Evolutionary conservation across 768 basidiomycete genomes (phyloP).

Genomic region (Auricularia sp.): DNA sequence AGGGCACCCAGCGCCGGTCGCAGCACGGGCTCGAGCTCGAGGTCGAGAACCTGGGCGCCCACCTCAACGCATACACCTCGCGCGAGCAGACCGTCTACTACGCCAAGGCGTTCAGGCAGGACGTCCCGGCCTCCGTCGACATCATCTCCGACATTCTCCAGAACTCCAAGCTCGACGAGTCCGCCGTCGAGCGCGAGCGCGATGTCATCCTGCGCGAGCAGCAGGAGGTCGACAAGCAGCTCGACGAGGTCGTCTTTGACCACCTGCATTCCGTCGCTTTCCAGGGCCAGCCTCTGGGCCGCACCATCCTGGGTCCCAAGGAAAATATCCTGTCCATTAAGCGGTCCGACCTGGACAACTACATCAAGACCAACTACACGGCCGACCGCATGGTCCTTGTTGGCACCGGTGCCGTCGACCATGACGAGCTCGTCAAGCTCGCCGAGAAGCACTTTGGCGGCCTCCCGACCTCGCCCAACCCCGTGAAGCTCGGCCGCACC

Average conservation of each 20-base stretch:
- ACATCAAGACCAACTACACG: conserved; percentile 97
- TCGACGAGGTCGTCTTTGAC: conserved; percentile 98
- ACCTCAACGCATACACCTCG: conserved; percentile 96
- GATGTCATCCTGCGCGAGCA: conserved; percentile 96
- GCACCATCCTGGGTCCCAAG: conserved; percentile 96
- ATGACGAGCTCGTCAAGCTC: conserved; percentile 84
- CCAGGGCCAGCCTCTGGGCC: conserved; percentile 90
- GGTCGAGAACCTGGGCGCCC: conserved; percentile 95
- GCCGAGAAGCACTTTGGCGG: conserved; percentile 88
- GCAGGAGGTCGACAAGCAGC: conserved; percentile 97
- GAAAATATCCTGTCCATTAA: conserved; percentile 92
- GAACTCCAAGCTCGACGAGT: conserved; percentile 83
- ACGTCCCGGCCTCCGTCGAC: conserved; percentile 82
- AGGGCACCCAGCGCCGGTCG: conserved; percentile 80
- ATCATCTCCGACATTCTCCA: conserved; percentile 98
- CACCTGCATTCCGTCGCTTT: conserved; percentile 95
- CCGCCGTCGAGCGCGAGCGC: conserved; percentile 88
- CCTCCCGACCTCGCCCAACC: conserved; percentile 79
- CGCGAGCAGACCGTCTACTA: conserved; percentile 99
- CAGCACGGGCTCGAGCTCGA: conserved; percentile 91
- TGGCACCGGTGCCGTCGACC: conserved; percentile 91
- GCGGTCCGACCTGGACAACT: conserved; percentile 75
- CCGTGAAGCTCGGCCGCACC: conserved; percentile 77
- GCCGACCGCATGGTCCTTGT: conserved; percentile 99
- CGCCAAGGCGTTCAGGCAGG: conserved; percentile 96